These are phyloP conservation scores for Chlamydomonas sp. DNA, from an alignment of 139 green algal species.

Conservation along the genomic window DNA sequence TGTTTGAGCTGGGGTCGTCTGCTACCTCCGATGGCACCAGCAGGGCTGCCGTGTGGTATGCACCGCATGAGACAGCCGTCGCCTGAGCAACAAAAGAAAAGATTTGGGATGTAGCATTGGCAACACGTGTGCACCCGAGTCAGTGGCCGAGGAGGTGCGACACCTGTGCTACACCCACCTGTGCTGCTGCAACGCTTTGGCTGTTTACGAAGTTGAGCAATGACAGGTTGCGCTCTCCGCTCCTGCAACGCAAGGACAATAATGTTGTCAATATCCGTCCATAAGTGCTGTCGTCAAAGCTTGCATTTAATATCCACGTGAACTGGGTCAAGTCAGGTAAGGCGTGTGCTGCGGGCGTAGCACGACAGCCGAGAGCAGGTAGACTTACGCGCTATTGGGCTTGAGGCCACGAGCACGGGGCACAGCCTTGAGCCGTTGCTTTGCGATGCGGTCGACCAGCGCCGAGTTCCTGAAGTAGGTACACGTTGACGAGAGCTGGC, in stretches of 20 bases:
- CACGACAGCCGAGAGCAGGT: neutral
- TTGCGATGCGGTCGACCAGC: constrained; percentile 68
- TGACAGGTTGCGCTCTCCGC: constrained; percentile 65
- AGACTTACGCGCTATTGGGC: constrained; percentile 62
- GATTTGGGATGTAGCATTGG: neutral
- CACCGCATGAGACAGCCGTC: constrained; percentile 72
- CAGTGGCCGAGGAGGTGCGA: neutral
- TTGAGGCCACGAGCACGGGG: constrained; percentile 74
- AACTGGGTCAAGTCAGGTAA: no score
- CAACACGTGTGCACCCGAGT: neutral
- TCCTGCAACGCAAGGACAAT: constrained; percentile 47
- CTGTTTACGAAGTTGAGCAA: constrained; percentile 78
- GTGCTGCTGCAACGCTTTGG: constrained; percentile 71
- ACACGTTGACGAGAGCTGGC: constrained; percentile 73
- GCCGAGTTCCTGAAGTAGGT: constrained; percentile 66
- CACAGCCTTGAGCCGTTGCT: constrained; percentile 64
- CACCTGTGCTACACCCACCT: constrained; percentile 32
- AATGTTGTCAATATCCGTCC: neutral
- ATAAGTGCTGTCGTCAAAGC: neutral
- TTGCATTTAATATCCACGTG: no score
- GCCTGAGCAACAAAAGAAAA: constrained; percentile 47
- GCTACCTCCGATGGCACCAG: constrained; percentile 44
- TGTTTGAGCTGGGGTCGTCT: constrained; percentile 2
- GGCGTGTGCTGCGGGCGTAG: neutral
- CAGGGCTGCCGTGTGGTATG: constrained; percentile 78